These are phyloP conservation scores for Extremus antarcticus DNA, from an alignment of 495 filamentous ascomycete species.

Conservation along the genomic window DNA sequence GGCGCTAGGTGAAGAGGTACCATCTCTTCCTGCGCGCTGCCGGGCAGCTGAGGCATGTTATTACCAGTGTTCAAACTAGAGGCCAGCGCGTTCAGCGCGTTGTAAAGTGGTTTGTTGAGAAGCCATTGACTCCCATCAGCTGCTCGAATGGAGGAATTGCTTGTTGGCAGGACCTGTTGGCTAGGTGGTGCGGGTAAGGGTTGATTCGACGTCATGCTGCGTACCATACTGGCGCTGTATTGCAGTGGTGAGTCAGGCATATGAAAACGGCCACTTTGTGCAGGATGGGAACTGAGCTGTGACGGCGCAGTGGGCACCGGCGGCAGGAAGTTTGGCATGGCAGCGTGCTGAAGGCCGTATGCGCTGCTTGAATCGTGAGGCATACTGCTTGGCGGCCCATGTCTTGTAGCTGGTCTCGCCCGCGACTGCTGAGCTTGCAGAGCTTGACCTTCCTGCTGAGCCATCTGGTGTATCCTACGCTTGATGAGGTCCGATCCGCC, in stretches of 20 bases:
- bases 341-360: not conserved
- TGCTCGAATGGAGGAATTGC: too few species aligned
- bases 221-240: not conserved
- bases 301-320: not conserved
- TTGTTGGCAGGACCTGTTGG: too few species aligned
- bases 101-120: too few species aligned
- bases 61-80: too few species aligned
- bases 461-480: not conserved
- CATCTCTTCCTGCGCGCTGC: too few species aligned
- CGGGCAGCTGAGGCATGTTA: too few species aligned
- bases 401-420: not conserved
- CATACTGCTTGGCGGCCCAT: not conserved
- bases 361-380: not conserved
- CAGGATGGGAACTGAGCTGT: not conserved
- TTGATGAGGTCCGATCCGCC: not conserved
- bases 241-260: not conserved
- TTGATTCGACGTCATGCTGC: too few species aligned
- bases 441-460: not conserved
- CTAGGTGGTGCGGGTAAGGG: too few species aligned
- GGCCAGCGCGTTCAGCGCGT: too few species aligned
- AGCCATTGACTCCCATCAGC: too few species aligned
- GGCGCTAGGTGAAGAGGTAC: too few species aligned
- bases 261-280: not conserved
- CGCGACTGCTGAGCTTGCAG: not conserved
- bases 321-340: not conserved